Percentiles rank a stretch among this genome's conserved stretches.
These are phyloP conservation scores for Monosporascus sp. DNA, from an alignment of 2,329 filamentous ascomycete genomes.

Conservation along the genomic window DNA sequence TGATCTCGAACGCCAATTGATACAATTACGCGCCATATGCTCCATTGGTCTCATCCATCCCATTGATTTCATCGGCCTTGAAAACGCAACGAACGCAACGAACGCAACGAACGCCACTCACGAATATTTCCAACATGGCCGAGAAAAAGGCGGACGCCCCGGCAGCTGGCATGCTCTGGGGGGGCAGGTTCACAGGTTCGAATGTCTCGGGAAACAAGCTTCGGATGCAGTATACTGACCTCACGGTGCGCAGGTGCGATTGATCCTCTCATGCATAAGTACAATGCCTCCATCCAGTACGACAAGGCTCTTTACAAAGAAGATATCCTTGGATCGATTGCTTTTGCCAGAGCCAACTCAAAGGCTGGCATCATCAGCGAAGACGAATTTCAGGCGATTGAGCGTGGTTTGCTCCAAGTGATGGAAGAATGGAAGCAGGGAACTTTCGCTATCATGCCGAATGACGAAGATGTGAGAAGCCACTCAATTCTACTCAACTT, in stretches of 20 bases:
- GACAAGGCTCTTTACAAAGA: conserved; percentile 74
- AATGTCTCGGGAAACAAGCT: conserved; percentile 7
- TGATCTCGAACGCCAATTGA: too few relatives aligned
- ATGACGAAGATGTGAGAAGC: conserved; percentile 46
- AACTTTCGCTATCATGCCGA: conserved; percentile 46
- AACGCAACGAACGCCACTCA: conserved; percentile 6
- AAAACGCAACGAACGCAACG: neutral
- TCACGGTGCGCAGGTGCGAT: conserved; percentile 56
- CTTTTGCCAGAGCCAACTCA: conserved; percentile 75
- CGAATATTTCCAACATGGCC: conserved; percentile 10
- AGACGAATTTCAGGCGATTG: conserved; percentile 70
- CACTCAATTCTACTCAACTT: conserved; percentile 5
- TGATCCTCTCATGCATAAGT: conserved; percentile 80
- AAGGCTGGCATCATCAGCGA: conserved; percentile 69
- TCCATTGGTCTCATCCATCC: conserved; percentile 5
- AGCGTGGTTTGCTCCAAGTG: conserved; percentile 60
- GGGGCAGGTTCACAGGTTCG: conserved; percentile 55
- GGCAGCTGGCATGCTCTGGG: conserved; percentile 48
- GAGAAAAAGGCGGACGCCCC: conserved; percentile 14
- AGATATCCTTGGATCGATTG: conserved; percentile 76
- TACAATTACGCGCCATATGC: too few relatives aligned
- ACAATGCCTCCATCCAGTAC: conserved; percentile 77
- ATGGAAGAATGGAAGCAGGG: conserved; percentile 48
- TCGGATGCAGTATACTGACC: conserved; percentile 21
- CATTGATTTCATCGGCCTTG: conserved; percentile 7